phyloP scores from a whole-genome alignment of 192 early-diverging fungal species.

The Backusella circina region DNA sequence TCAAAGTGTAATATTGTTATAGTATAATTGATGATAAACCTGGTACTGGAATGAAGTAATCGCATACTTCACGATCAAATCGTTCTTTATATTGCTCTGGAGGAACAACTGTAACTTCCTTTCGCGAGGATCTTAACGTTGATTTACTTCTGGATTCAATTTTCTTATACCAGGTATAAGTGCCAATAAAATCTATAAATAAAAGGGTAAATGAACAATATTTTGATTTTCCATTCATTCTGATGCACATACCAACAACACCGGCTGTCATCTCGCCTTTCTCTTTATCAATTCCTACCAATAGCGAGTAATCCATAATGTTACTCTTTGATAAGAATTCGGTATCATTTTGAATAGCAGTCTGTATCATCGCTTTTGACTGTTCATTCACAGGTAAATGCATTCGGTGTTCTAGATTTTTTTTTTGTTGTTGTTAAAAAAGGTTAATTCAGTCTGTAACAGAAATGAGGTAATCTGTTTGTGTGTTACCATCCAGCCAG shows the following conservation, averaged over 20 bases:
- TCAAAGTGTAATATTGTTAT: not conserved
- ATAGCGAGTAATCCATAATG: slow-evolving; percentile 96
- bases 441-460: not conserved
- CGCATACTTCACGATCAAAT: slow-evolving; percentile 87
- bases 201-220: not conserved
- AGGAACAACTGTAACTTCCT: slow-evolving; percentile 90
- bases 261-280: slow-evolving; percentile 86
- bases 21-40: slow-evolving; percentile 41
- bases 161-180: slow-evolving; percentile 97
- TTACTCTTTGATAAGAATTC: slow-evolving; percentile 86
- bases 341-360: slow-evolving; percentile 88
- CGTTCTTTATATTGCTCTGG: slow-evolving; percentile 91
- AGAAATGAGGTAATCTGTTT: not conserved
- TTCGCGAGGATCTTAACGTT: slow-evolving; percentile 55
- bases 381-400: slow-evolving; percentile 80
- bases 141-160: slow-evolving; percentile 77
- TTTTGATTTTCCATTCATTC: not conserved
- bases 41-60: slow-evolving; percentile 84
- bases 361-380: slow-evolving; percentile 75
- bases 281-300: slow-evolving; percentile 89
- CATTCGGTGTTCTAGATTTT: slow-evolving; percentile 40
- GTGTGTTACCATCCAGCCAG: slow-evolving; percentile 58
- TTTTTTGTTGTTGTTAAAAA: not conserved
- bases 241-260: slow-evolving; percentile 57
- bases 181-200: slow-evolving; percentile 83